A percentile compares a stretch with the other conserved stretches of the same genome.
Conservation (phyloP, 2,329 filamentous ascomycete genomes). For the Cadophora sp. region DNA sequence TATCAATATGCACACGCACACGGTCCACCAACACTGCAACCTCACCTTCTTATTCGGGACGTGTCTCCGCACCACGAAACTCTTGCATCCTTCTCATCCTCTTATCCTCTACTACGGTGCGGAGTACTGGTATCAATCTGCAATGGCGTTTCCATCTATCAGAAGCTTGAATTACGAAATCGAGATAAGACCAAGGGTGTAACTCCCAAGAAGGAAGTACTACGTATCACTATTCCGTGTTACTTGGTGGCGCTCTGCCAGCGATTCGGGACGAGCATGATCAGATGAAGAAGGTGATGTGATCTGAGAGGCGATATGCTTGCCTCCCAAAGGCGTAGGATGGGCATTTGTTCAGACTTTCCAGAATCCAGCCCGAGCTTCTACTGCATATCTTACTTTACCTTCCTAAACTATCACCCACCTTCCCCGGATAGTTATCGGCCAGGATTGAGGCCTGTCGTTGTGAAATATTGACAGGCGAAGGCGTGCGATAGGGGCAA, state of each 20-base stretch:
- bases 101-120: too few relatives aligned
- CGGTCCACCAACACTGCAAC: not conserved
- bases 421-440: not conserved
- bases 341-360: not conserved
- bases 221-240: not conserved
- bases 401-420: not conserved
- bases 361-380: slow-evolving; percentile 3
- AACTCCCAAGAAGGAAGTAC: not conserved
- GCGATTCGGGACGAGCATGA: not conserved
- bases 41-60: slow-evolving; percentile 1
- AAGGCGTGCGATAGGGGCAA: slow-evolving; percentile 12
- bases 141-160: not conserved
- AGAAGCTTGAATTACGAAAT: not conserved
- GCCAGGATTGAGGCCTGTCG: not conserved
- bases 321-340: not conserved
- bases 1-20: slow-evolving; percentile 4
- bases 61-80: not conserved
- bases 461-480: not conserved
- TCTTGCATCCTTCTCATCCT: not conserved
- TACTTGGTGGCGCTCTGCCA: not conserved
- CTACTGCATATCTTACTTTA: not conserved
- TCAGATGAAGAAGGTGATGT: not conserved
- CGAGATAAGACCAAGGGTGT: not conserved
- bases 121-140: not conserved
- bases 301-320: not conserved